Conservation (phyloP, 2,329 filamentous ascomycete species). For the Aspergillus sclerotialis region DNA sequence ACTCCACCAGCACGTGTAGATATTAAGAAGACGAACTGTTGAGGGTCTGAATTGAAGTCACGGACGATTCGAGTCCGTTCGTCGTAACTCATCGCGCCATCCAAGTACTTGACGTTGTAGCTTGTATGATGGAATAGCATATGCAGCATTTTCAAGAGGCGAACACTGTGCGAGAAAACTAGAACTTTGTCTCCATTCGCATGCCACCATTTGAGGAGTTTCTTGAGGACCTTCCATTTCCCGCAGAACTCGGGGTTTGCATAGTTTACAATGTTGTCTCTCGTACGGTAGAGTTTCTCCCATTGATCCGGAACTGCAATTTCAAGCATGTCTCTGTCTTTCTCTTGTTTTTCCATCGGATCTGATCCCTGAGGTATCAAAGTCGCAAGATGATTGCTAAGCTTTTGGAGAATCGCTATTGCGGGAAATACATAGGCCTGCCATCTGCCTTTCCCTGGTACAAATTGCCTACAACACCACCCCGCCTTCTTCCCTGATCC, state of each 20-base stretch:
- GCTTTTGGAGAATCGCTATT: slow-evolving; percentile 74
- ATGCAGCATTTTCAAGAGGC: slow-evolving; percentile 74
- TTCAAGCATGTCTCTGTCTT: slow-evolving; percentile 67
- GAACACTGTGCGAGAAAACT: slow-evolving; percentile 88
- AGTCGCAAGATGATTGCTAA: slow-evolving; percentile 87
- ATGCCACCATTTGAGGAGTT: slow-evolving; percentile 84
- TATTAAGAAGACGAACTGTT: slow-evolving; percentile 91
- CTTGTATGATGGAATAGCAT: slow-evolving; percentile 79
- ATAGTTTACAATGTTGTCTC: slow-evolving; percentile 72
- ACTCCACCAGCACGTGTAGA: slow-evolving; percentile 90
- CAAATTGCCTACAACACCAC: slow-evolving; percentile 65
- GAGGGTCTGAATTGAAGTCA: slow-evolving; percentile 81
- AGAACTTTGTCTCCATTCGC: slow-evolving; percentile 86
- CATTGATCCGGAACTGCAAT: slow-evolving; percentile 68
- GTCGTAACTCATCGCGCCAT: slow-evolving; percentile 75
- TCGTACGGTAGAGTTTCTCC: slow-evolving; percentile 63
- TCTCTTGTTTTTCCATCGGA: slow-evolving; percentile 63
- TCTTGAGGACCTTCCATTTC: slow-evolving; percentile 90
- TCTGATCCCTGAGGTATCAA: slow-evolving; percentile 66
- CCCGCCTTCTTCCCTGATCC: slow-evolving; percentile 63
- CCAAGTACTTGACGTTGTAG: slow-evolving; percentile 87
- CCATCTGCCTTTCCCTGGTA: slow-evolving; percentile 62
- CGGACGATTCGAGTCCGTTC: slow-evolving; percentile 78
- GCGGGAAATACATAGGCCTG: slow-evolving; percentile 75
- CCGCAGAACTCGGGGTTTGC: slow-evolving; percentile 89